Conservation (phyloP, 2,329 filamentous ascomycete genomes). For the Hypoxylon sp. region DNA sequence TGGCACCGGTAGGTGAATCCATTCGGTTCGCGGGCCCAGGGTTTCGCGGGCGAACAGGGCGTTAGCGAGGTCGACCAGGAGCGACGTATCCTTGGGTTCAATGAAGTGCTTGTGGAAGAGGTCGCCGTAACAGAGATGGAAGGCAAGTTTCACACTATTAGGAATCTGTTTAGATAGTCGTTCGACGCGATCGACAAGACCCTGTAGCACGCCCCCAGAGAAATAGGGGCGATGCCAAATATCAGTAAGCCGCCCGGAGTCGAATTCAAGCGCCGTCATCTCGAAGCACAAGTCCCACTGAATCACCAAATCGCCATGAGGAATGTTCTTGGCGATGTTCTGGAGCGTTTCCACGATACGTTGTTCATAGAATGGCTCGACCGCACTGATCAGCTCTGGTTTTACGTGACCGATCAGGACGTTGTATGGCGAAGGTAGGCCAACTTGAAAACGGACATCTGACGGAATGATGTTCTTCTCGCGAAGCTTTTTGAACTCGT, state of each 20-base stretch:
- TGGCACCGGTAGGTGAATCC: constrained; percentile 43
- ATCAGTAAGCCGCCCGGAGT: constrained; percentile 31
- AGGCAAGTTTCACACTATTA: constrained; percentile 35
- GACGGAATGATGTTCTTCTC: constrained; percentile 30
- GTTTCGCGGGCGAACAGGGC: constrained; percentile 35
- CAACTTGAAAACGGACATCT: constrained; percentile 36
- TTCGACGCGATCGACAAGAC: constrained; percentile 38
- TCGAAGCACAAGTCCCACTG: constrained; percentile 41
- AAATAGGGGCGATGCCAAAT: constrained; percentile 34
- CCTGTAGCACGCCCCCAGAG: constrained; percentile 28
- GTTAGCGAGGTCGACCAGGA: constrained; percentile 36
- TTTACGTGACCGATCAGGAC: constrained; percentile 36
- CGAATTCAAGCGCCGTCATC: constrained; percentile 39
- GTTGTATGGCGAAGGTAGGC: constrained; percentile 38
- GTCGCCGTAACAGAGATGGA: constrained; percentile 42
- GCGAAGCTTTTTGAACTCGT: constrained; percentile 38
- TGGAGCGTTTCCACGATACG: constrained; percentile 34
- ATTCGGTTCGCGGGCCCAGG: constrained; percentile 33
- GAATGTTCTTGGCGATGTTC: constrained; percentile 31
- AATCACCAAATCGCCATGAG: constrained; percentile 38
- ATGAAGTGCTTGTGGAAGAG: constrained; percentile 38
- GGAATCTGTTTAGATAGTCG: constrained; percentile 34
- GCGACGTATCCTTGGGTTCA: constrained; percentile 35
- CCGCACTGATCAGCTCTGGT: constrained; percentile 27
- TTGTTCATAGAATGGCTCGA: constrained; percentile 41